Percentiles rank a stretch among this genome's conserved stretches.
Evolutionary conservation across 1,284 basidiomycete species (phyloP).

Genomic region (Taiwanofungus camphoratus): DNA sequence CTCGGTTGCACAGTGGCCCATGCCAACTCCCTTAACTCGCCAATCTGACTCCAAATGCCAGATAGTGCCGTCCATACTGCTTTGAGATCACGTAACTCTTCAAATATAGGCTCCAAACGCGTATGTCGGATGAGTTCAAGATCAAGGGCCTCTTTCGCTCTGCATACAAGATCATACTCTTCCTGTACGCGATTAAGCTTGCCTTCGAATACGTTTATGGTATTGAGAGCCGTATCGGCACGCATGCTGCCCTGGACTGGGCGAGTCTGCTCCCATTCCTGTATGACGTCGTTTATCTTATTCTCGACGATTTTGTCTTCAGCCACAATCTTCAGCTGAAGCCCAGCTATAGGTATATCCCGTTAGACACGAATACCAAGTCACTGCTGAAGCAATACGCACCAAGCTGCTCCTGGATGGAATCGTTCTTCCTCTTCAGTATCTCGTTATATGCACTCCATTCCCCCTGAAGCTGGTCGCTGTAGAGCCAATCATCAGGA

Average conservation of each 20-base stretch:
- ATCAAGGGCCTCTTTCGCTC: constrained; percentile 95
- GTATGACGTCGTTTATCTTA: constrained; percentile 84
- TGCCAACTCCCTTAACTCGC: constrained; percentile 81
- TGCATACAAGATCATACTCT: constrained; percentile 89
- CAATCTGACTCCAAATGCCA: constrained; percentile 93
- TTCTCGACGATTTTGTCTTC: constrained; percentile 98
- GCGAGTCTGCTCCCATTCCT: constrained; percentile 93
- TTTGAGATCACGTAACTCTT: constrained; percentile 94
- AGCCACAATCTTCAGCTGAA: constrained; percentile 98
- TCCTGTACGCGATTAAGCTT: constrained; percentile 88
- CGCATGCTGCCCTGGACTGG: constrained; percentile 96
- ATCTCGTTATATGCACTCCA: constrained; percentile 99
- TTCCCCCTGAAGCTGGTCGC: constrained; percentile 95
- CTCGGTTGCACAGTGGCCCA: constrained; percentile 95
- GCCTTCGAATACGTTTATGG: constrained; percentile 90
- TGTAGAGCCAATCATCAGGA: constrained; percentile 96
- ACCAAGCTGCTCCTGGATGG: constrained; percentile 97
- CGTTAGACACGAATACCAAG: neutral
- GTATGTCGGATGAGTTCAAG: constrained; percentile 89
- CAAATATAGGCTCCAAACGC: constrained; percentile 88
- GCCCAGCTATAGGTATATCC: constrained; percentile 56
- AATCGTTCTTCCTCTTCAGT: constrained; percentile 94
- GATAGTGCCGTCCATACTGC: constrained; percentile 98
- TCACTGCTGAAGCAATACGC: constrained; percentile 16
- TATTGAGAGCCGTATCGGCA: constrained; percentile 92